Evolutionary conservation across 176 grass and related monocot species (phyloP).

Genomic region (Saccharum officinarum): DNA sequence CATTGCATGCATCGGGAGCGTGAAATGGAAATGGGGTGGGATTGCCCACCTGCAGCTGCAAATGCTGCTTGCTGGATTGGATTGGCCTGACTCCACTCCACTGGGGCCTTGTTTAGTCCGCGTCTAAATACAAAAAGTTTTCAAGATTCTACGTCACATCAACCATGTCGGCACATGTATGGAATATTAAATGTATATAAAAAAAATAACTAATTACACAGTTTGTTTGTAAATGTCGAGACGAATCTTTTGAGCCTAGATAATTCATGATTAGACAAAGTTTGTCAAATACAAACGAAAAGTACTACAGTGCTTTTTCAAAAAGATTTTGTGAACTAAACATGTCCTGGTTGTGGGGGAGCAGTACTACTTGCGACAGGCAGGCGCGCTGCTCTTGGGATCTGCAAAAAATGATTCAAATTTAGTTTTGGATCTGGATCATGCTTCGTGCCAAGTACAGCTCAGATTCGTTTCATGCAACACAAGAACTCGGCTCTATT

Average conservation of each 20-base stretch:
- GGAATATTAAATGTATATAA: too few relatives aligned
- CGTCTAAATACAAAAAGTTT: too few relatives aligned
- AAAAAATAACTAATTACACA: too few relatives aligned
- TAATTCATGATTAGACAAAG: too few relatives aligned
- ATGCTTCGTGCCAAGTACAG: conserved; percentile 37
- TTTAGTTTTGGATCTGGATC: conserved; percentile 66
- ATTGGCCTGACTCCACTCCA: conserved; percentile 45
- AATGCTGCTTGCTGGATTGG: conserved; percentile 26
- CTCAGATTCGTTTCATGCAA: conserved; percentile 42
- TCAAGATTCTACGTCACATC: too few relatives aligned
- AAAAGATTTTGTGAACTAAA: too few relatives aligned
- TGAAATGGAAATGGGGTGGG: conserved; percentile 37
- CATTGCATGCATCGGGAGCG: conserved; percentile 15
- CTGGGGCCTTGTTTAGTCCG: too few relatives aligned
- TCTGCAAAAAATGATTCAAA: conserved; percentile 64
- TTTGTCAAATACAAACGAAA: too few relatives aligned
- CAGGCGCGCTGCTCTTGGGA: conserved; percentile 40
- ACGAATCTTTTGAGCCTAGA: too few relatives aligned
- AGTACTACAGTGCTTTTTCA: too few relatives aligned
- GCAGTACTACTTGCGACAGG: conserved; percentile 41
- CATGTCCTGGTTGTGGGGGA: conserved; percentile 44
- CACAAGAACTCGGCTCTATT: not conserved
- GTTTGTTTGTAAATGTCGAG: too few relatives aligned
- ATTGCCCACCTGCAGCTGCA: conserved; percentile 39
- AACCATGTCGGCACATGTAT: too few relatives aligned